Evolutionary conservation across 805 yeast genomes (phyloP), one percentile per base, ranked within the genome.

Genomic region (Kazachstania bromeliacearum): DNA sequence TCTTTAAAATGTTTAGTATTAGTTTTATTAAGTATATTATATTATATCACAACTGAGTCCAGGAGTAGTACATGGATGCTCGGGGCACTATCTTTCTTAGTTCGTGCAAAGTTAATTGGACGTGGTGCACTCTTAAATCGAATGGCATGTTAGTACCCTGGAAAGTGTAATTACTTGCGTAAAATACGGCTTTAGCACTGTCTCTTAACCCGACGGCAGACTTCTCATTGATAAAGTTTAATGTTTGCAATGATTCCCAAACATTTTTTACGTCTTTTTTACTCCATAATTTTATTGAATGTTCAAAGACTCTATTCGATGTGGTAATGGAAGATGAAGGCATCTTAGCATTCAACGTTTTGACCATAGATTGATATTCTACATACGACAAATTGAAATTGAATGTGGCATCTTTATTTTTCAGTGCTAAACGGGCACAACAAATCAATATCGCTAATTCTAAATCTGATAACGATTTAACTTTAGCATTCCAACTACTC

Each of bases 381-480:
- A 76, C 77, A 54, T 77, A 80, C 0, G 79, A 81, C 39, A 85
- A 60, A 45, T 82, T 83, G 58, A 87, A 78, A 54, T 85, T 88
- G 14, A 84, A 70, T n/a, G 44, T 29, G 67, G 66, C 75, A 17
- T 73, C 57, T 15, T 71, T 77, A 20, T 67, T 67, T 46, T 77
- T 81, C 34, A 73, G 65, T 17, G 75, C 65, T 35, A 79, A 77
- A 31, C 96, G 66, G 0, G 94, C 84, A 0, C 88, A 79, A 29
- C 85, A 75, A 4, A 88, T 75, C 10, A 85, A 59, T 28, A 89
- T 51, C 13, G 81, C 71, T 32, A 80, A 53, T 49, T 89, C 96
- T 21, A 84, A 53, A 40, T 79, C 80, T 3, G 94, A 78, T 25
- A 87, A 57, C 0, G 71, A 62, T 20, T 56, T 43, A 1, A 60